Evolutionary conservation across 805 yeast genomes (phyloP), one percentile per base, ranked within the genome.

Genomic region (Saturnispora quitensis): DNA sequence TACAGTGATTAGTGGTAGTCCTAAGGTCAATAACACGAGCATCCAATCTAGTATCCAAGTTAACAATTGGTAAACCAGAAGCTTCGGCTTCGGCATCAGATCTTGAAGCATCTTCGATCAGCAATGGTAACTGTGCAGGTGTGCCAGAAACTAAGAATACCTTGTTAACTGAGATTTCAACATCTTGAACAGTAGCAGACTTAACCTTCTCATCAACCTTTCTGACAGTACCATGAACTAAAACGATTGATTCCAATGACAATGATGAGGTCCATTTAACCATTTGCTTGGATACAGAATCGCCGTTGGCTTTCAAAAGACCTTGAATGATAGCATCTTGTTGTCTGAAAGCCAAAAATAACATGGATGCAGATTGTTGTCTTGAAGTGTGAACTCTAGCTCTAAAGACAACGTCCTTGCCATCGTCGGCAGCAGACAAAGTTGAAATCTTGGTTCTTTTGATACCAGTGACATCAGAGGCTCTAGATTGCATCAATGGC

Each of bases 1-100:
- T 93, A 48, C 99, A 95, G 74, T 93, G 98, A 75, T 93, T 93
- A 50, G 99, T 91, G 44, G 85, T 86, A 5, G 99, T 93, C 77
- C 99, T 86, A 68, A 93, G 77, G 67, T 93, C 99, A 68, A 93
- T 89, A 51, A 91, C 97, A 68, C 99, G 82, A 50, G 93, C 75
- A 68, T 93, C 98, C 64, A 93, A 78, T 69, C 99, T 81, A 35
- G 99, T 93, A 72, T 93, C 99, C 66, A 93, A 81, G 73, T 91
- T 91, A 59, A 91, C 98, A 43, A 87, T 86, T 43, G 98, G 98
- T 60, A 89, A 78, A 22, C 91, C 91, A 28, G 86, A 82, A 40
- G 86, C 91, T 68, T 86, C 96, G 44, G 96, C 97, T 65, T 89
- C 95, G 44, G 87, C 88, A 61, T 91, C 98, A 40, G 95, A 82